A percentile compares a stretch with the other conserved stretches of the same genome.
Conservation (phyloP, 805 yeast genomes). For the Yarrowia keelungensis region DNA sequence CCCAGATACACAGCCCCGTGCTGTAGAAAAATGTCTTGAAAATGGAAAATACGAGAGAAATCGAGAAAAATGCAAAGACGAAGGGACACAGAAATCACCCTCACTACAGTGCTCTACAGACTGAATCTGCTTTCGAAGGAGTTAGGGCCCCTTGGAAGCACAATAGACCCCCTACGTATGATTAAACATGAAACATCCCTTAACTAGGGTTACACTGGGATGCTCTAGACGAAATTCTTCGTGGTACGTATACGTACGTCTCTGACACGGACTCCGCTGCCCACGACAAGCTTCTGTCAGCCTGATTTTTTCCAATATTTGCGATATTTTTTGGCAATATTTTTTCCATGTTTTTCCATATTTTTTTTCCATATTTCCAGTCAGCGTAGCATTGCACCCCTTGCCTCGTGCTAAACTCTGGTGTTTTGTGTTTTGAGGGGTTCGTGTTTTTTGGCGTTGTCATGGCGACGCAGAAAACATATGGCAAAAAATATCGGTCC, state of each 20-base stretch:
- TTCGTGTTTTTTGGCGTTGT: constrained; percentile 5
- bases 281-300: too few species aligned
- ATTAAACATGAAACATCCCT: too few species aligned
- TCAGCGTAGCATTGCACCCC: background rate
- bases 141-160: too few species aligned
- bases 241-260: too few species aligned
- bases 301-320: too few species aligned
- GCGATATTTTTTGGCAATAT: too few species aligned
- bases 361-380: background rate
- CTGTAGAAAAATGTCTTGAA: too few species aligned
- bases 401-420: constrained; percentile 16
- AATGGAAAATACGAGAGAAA: background rate
- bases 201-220: too few species aligned
- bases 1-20: constrained; percentile 11
- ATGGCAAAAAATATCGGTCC: background rate
- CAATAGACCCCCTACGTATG: too few species aligned
- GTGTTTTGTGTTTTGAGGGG: background rate
- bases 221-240: too few species aligned
- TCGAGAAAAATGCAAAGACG: too few species aligned
- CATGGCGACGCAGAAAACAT: background rate
- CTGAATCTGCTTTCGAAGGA: background rate
- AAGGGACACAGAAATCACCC: background rate
- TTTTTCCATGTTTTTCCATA: background rate
- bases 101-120: background rate
- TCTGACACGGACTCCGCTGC: too few species aligned